phyloP scores from a whole-genome alignment of 768 basidiomycete species.

The Mrakia blollopis region DNA sequence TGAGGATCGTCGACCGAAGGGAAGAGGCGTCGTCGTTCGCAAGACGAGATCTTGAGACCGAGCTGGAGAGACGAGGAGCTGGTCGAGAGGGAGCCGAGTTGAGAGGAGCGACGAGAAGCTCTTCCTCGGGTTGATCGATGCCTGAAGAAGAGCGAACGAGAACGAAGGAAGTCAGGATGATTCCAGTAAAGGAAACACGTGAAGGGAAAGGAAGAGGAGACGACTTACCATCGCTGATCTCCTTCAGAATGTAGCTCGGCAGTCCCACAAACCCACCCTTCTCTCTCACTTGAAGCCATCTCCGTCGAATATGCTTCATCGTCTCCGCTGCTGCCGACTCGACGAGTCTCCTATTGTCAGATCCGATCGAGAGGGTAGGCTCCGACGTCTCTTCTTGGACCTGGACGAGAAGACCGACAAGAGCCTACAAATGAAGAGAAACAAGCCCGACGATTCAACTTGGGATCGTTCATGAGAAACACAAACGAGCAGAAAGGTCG shows the following conservation, averaged over 20 bases:
- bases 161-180: not conserved
- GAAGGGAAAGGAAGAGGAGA: not conserved
- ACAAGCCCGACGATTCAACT: no score
- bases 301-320: slow-evolving; percentile 65
- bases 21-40: not conserved
- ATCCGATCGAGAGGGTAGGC: slow-evolving; percentile 65
- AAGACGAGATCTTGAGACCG: not conserved
- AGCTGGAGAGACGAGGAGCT: slow-evolving; percentile 15
- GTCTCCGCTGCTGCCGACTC: slow-evolving; percentile 64
- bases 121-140: slow-evolving; percentile 3
- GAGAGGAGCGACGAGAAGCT: slow-evolving; percentile 5
- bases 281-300: slow-evolving; percentile 69
- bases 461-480: slow-evolving; percentile 9
- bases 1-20: slow-evolving; percentile 15
- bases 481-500: slow-evolving; percentile 47
- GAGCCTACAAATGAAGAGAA: slow-evolving; percentile 49
- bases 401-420: slow-evolving; percentile 69
- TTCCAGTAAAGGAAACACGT: not conserved
- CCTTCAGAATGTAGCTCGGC: slow-evolving; percentile 83
- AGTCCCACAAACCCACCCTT: slow-evolving; percentile 74
- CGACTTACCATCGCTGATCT: slow-evolving; percentile 71
- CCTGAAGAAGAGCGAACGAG: not conserved
- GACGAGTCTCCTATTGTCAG: slow-evolving; percentile 63
- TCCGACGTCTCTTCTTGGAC: slow-evolving; percentile 58
- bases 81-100: not conserved